Base-by-base conservation (phyloP, 2,329 filamentous ascomycete genomes). In the Phialophora macrospora region DNA sequence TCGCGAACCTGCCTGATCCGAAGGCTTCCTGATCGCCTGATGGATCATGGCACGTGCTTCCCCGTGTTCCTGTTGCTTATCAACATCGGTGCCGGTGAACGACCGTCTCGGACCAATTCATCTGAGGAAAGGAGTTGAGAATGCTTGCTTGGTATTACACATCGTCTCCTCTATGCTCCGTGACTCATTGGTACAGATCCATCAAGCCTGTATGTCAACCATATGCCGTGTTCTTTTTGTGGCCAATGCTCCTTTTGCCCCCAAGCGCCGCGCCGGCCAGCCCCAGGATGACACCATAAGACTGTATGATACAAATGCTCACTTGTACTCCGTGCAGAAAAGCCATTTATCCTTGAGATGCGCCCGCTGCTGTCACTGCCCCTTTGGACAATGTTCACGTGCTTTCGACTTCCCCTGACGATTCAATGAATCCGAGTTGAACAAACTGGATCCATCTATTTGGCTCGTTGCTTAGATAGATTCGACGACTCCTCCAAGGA, bases 71-170 rank as follows among this genome's bases (percentile, higher is more conserved):
- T 8, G 4, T 3, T 57, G 32, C 30, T 41, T 44, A 44, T 57
- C 55, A 41, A 51, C 30, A 22, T 46, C n/a, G n/a, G 38, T 6
- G 6, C 17, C 2, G 38, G 17, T 24, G 44, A 14, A 3, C 20
- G 7, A 7, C 11, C 7, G n/a, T 7, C 22, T 24, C 55, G 24
- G 8, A 17, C 22, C 12, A 32, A 17, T n/a, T 44, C 34, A 46
- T 46, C 26, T 22, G 56, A 8, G n/a, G 26, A n/a, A 17, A 46
- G 32, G 58, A 60, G 58, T 60, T 54, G 58, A 60, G 48, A 60
- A 60, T 48, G 46, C 30, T 60, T 60, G 48, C 44, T 60, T 60
- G 58, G n/a, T 52, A 60, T 60, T 60, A 60, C n/a, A 49, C 22
- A 30, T 54, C 58, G 38, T 60, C 58, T 54, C 20, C 46, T 60